phyloP scores from a whole-genome alignment of 192 early-diverging fungal genomes.

The Linderina pennispora region DNA sequence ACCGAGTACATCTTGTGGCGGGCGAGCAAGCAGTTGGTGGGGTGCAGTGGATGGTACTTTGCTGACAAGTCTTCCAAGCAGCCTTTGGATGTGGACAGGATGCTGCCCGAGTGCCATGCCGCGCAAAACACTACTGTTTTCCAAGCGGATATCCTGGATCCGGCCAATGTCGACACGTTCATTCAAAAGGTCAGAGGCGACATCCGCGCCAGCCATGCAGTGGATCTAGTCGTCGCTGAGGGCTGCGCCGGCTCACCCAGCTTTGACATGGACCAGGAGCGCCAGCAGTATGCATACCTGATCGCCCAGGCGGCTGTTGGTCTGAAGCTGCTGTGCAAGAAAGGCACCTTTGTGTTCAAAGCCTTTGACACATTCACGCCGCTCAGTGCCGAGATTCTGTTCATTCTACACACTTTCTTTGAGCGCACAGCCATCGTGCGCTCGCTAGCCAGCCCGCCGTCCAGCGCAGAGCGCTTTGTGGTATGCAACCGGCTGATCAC shows the following conservation, averaged over 20 bases:
- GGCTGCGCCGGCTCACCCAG: neutral
- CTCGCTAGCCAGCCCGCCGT: slow-evolving; percentile 14
- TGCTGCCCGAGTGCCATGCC: slow-evolving; percentile 3
- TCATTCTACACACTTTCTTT: slow-evolving; percentile 22
- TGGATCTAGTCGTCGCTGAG: slow-evolving; percentile 35
- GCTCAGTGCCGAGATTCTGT: slow-evolving; percentile 32
- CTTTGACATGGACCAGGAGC: slow-evolving; percentile 9
- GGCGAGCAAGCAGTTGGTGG: neutral
- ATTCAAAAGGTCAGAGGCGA: slow-evolving; percentile 6
- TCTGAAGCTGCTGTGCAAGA: slow-evolving; percentile 8
- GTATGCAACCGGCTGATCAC: slow-evolving; percentile 15
- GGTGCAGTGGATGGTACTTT: slow-evolving; percentile 27
- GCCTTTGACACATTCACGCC: slow-evolving; percentile 18
- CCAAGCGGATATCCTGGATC: slow-evolving; percentile 5
- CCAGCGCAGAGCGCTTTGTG: slow-evolving; percentile 21
- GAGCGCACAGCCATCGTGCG: slow-evolving; percentile 27
- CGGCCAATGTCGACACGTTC: slow-evolving; percentile 15
- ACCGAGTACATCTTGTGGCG: slow-evolving; percentile 32
- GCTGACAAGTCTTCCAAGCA: neutral
- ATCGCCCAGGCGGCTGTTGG: slow-evolving; percentile 27
- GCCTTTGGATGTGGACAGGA: neutral
- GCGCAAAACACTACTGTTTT: neutral
- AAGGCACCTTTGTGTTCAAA: slow-evolving; percentile 35
- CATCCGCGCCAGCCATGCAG: neutral
- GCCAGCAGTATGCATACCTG: slow-evolving; percentile 15